Evolutionary conservation across 345 rosid species (phyloP).

Genomic region (Syzygium aromaticum): DNA sequence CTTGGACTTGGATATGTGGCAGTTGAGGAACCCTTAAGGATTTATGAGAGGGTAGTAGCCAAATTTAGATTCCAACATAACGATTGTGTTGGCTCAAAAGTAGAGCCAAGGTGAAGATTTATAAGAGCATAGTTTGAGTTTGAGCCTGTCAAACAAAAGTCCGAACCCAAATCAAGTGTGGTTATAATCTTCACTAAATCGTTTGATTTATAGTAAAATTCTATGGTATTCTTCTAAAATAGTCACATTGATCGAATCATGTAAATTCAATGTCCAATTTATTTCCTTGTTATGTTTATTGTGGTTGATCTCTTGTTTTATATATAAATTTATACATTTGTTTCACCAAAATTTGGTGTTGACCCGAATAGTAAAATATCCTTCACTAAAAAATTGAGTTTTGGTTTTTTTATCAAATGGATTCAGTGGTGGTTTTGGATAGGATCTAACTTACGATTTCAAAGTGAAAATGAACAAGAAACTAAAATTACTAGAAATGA

Average conservation of each 20-base stretch:
- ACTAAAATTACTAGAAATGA: no score
- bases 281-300: background rate
- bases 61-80: background rate
- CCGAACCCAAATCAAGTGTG: background rate
- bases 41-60: background rate
- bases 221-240: accelerated
- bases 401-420: background rate
- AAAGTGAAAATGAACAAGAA: background rate
- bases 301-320: background rate
- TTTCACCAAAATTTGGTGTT: background rate
- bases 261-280: background rate
- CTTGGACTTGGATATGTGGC: background rate
- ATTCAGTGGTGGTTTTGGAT: background rate
- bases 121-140: background rate
- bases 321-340: background rate
- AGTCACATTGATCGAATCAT: background rate
- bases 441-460: background rate
- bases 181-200: no score
- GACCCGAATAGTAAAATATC: background rate
- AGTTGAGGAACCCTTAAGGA: background rate
- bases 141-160: background rate
- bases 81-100: background rate
- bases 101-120: background rate
- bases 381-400: background rate
- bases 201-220: no score